These are phyloP conservation scores for Pythium diclinum DNA, from an alignment of 352 stramenopile species.

Conservation along the genomic window DNA sequence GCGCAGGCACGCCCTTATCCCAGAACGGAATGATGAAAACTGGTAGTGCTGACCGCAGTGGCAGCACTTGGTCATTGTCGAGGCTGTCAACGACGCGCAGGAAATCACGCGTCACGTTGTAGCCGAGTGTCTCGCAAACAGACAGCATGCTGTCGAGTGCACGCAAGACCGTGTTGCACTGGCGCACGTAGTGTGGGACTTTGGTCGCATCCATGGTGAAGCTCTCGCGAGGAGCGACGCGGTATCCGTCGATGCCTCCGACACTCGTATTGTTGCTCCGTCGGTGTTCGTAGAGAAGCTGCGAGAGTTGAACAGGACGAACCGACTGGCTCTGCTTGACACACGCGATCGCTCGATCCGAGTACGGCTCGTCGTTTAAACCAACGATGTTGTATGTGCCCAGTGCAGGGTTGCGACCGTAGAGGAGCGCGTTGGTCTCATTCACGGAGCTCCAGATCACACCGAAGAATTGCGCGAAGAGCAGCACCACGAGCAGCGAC, in stretches of 20 bases:
- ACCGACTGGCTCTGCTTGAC: too few relatives aligned
- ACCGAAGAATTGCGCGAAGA: too few relatives aligned
- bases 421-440: too few relatives aligned
- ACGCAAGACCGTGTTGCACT: constrained; percentile 12
- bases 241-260: constrained; percentile 30
- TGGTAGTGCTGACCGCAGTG: constrained; percentile 15
- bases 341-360: too few relatives aligned
- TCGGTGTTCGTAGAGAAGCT: neutral
- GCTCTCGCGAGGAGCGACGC: constrained; percentile 18
- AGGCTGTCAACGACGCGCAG: constrained; percentile 28
- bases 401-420: too few relatives aligned
- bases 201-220: constrained; percentile 1
- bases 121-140: constrained; percentile 20
- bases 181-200: constrained; percentile 15
- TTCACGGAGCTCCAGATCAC: too few relatives aligned
- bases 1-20: constrained; percentile 22
- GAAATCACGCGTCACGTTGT: constrained; percentile 21
- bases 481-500: too few relatives aligned
- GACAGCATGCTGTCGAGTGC: constrained; percentile 16
- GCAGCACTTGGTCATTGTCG: neutral
- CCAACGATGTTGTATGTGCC: too few relatives aligned
- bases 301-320: too few relatives aligned
- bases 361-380: neutral
- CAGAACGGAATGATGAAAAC: constrained; percentile 32
- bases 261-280: too few relatives aligned